phyloP scores from a whole-genome alignment of 306 rosid species.

The Calophaca sinica region DNA sequence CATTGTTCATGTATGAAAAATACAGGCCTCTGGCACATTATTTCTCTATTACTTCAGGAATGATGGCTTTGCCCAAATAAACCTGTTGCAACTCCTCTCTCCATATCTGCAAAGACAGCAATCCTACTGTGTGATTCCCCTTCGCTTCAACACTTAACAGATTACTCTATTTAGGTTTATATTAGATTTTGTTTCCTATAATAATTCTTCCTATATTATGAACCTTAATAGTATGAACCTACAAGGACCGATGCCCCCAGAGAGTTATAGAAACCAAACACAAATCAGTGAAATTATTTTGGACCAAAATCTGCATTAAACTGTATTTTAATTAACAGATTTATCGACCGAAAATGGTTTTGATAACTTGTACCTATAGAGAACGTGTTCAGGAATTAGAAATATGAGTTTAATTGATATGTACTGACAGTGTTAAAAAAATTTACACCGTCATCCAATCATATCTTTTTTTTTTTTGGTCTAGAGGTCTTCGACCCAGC shows the following conservation, averaged over 20 bases:
- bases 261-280: background rate
- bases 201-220: background rate
- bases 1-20: slow-evolving; percentile 24
- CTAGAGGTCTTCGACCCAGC: too few species aligned
- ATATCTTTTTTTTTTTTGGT: too few species aligned
- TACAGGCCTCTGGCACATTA: slow-evolving; percentile 43
- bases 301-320: background rate
- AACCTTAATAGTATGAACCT: too few species aligned
- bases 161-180: background rate
- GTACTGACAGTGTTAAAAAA: too few species aligned
- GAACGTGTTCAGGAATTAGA: background rate
- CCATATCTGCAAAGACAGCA: slow-evolving; percentile 77
- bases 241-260: background rate
- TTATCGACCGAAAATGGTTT: background rate
- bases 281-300: background rate
- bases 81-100: slow-evolving; percentile 93
- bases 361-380: background rate
- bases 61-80: slow-evolving; percentile 67
- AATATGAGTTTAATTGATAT: background rate
- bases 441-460: too few species aligned
- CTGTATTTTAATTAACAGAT: background rate
- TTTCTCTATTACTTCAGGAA: slow-evolving; percentile 72
- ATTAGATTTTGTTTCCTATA: slow-evolving; percentile 7
- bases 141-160: slow-evolving; percentile 36
- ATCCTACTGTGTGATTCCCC: slow-evolving; percentile 9